Base-by-base conservation (phyloP, 2,329 filamentous ascomycete genomes). In the Sporothrix luriei region DNA sequence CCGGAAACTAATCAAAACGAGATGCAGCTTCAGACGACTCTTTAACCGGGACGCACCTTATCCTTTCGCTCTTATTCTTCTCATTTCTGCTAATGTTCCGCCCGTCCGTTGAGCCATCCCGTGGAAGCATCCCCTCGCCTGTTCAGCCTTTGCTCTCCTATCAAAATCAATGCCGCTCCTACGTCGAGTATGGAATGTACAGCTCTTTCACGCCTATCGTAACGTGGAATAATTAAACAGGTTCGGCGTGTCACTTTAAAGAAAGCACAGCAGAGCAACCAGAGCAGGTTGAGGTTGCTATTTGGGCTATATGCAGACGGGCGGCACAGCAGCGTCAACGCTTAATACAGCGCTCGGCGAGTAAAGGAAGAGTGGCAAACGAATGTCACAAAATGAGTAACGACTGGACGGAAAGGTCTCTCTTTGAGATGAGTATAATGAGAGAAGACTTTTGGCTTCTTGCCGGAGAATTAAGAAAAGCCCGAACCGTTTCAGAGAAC, bases 111-210 rank as follows among this genome's bases (percentile, higher is more conserved):
- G 49, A 33, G 9, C 13, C 51, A 29, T 59, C 33, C 29, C 29
- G 26, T 57, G 13, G 19, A 57, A 38, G 29, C 54, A 40, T 5
- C 4, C 33, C 29, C 5, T 57, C 26, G 33, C 16, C 54, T 19
- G 14, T 57, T 57, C 54, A n/a, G 26, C 14, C 54, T 57, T 9
- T 57, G 54, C 54, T 57, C 26, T 26, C 26, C 26, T 38, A 57
- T 57, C 26, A 16, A 4, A 59, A 11, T 59, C 55, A 40, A 40
- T 59, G 55, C 55, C 55, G 55, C 55, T 38, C 55, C 55, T 59
- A 40, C 55, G 6, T 21, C 51, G 0, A 14, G 55, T 13, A 16
- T 48, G 43, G 5, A 2, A 38, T 38, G 26, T 52, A n/a, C n/a
- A 24, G 19, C 2, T 57, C 5, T 3, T n/a, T 11, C n/a, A 14